These are phyloP conservation scores for Paragyromitra xinjiangensis DNA, from an alignment of 495 filamentous ascomycete species.

Conservation along the genomic window DNA sequence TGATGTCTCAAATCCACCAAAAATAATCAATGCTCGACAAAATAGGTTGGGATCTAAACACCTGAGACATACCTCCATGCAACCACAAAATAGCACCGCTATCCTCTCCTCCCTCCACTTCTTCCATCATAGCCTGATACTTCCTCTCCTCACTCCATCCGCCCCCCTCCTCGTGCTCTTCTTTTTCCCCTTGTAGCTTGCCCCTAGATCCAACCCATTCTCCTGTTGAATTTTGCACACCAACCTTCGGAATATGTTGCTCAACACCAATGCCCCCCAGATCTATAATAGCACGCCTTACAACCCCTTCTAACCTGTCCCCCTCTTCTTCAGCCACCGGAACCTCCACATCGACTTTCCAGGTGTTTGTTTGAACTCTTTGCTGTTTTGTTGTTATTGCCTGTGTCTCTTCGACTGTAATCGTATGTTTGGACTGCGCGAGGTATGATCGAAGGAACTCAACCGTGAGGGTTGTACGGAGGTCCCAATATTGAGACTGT, in stretches of 20 bases:
- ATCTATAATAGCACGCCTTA: conserved; percentile 68
- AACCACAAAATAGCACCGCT: conserved; percentile 82
- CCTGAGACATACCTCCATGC: conserved; percentile 80
- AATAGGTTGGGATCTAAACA: conserved; percentile 60
- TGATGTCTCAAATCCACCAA: not conserved
- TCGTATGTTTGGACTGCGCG: conserved; percentile 24
- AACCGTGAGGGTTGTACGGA: conserved; percentile 78
- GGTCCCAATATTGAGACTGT: conserved; percentile 76
- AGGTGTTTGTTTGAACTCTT: conserved; percentile 78
- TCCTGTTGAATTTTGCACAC: conserved; percentile 62
- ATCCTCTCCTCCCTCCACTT: conserved; percentile 63
- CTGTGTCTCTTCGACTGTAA: conserved; percentile 71
- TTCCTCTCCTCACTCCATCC: conserved; percentile 72
- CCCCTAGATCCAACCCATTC: conserved; percentile 86
- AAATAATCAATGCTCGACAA: not conserved
- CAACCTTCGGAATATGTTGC: conserved; percentile 68
- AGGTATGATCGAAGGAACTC: conserved; percentile 74
- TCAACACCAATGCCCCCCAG: conserved; percentile 62
- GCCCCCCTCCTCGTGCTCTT: conserved; percentile 65
- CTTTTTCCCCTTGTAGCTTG: conserved; percentile 61
- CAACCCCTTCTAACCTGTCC: conserved; percentile 67
- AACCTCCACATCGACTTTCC: conserved; percentile 75
- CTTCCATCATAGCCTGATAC: conserved; percentile 76
- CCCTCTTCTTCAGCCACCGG: conserved; percentile 61
- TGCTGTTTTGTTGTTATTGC: conserved; percentile 68